phyloP scores from a whole-genome alignment of 768 basidiomycete genomes.

The Pisolithus tinctorius region DNA sequence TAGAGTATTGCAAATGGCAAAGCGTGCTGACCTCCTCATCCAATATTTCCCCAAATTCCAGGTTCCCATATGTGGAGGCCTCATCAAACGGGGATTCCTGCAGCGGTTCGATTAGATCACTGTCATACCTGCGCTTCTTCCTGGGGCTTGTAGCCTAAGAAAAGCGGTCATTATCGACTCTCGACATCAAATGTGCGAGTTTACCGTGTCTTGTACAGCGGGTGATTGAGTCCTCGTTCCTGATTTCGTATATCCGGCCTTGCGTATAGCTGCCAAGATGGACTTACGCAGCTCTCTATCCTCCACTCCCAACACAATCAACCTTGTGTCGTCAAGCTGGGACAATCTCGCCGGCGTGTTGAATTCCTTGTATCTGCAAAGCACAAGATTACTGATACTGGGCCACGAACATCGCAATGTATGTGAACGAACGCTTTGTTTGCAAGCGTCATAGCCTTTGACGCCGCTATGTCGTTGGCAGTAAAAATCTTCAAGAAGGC shows the following conservation, averaged over 20 bases:
- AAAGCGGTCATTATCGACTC: constrained; percentile 1
- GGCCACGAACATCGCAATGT: neutral
- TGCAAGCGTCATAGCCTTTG: constrained; percentile 64
- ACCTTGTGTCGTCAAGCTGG: constrained; percentile 52
- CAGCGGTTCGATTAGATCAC: constrained; percentile 51
- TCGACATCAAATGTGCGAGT: too few species aligned
- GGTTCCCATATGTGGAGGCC: constrained; percentile 41
- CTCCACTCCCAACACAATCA: constrained; percentile 50
- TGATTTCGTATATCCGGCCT: constrained; percentile 47
- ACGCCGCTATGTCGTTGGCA: constrained; percentile 45
- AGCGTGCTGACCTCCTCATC: constrained; percentile 56
- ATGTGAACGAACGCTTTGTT: constrained; percentile 53
- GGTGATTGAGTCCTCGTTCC: constrained; percentile 8
- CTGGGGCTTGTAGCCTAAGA: constrained; percentile 39
- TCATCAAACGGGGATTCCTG: constrained; percentile 48
- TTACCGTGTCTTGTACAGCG: too few species aligned
- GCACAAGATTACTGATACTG: constrained; percentile 7
- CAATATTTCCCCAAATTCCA: constrained; percentile 67
- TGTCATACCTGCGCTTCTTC: constrained; percentile 40
- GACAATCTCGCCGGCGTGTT: constrained; percentile 55
- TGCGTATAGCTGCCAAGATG: constrained; percentile 52
- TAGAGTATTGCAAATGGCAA: neutral
- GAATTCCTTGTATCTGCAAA: constrained; percentile 59
- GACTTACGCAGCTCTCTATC: constrained; percentile 60
- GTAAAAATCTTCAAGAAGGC: constrained; percentile 63